Evolutionary conservation across 768 basidiomycete species (phyloP), one percentile per base, ranked within the genome.

Genomic region (Tylopilus felleus): DNA sequence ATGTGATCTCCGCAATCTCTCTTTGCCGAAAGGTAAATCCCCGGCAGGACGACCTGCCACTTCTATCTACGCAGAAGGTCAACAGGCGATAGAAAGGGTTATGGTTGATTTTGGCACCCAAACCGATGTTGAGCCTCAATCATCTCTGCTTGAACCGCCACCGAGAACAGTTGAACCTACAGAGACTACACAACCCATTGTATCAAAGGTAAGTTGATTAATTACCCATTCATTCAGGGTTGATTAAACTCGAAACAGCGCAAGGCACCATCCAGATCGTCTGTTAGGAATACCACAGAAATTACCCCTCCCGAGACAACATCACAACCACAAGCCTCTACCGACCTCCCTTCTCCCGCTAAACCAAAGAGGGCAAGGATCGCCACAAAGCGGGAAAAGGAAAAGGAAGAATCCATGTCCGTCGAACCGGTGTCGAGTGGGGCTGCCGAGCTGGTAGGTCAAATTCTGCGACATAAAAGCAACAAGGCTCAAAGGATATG

Each of bases 1-100:
- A 17, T 79, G 73, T 57, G 72, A 68, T 55, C 63, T 79, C 44
- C 73, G 65, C 47, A 53, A 62, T 19, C 47, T 55, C 29, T 40
- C 61, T 52, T 44, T 58, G 45, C 16, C 60, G 51, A 60, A 53
- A 56, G 43, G 60, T 49, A 49, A 52, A 23, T 45, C 49, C 17
- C 35, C 45, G 1, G 45, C 23, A 42, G 46, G 48, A 31, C 38
- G 49, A 16, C 39, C 40, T 42, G n/a, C 44, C 21, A 23, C 48
- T 40, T 36, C 51, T 12, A 35, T 31, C 25, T 21, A 40, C 17
- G 31, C 40, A 38, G 44, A 51, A 39, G 46, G 38, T 36, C 58
- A n/a, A 28, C 38, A 36, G 28, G 33, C 8, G 25, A n/a, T 22
- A n/a, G 47, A 51, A 51, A 67, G 57, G 53, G 28, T 51, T 22